Evolutionary conservation across 1,284 basidiomycete species (phyloP).

Genomic region (Boletus sp.): DNA sequence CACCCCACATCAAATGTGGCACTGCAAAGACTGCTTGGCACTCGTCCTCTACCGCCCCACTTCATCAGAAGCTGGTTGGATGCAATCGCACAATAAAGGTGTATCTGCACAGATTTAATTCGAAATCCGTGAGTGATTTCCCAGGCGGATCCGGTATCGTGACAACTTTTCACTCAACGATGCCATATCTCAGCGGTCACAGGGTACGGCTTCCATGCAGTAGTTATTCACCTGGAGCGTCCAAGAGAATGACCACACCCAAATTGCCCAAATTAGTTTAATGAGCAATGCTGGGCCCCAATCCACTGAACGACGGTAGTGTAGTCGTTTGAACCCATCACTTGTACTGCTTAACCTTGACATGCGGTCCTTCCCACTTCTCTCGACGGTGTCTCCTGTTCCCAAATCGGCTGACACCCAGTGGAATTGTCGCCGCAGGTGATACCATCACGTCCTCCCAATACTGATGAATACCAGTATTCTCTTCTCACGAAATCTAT

Average conservation of each 20-base stretch:
- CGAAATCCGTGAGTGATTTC: background rate
- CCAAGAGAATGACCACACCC: background rate
- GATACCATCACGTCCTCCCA: background rate
- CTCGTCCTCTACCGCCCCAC: too few species aligned
- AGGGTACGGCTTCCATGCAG: background rate
- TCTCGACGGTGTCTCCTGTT: background rate
- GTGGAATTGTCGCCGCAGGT: background rate
- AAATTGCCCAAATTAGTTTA: background rate
- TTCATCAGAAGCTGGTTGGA: too few species aligned
- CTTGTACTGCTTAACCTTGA: background rate
- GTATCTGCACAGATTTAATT: background rate
- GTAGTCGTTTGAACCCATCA: too few species aligned
- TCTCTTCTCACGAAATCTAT: slow-evolving; percentile 14
- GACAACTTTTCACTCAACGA: background rate
- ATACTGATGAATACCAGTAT: background rate
- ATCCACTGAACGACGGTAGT: background rate
- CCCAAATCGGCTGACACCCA: background rate
- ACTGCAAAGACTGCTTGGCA: too few species aligned
- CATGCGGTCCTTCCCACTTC: background rate
- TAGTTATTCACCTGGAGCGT: background rate
- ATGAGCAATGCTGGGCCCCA: background rate
- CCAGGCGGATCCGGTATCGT: background rate
- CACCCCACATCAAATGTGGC: too few species aligned
- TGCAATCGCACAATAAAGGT: too few species aligned
- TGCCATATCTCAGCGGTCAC: background rate